These are phyloP conservation scores for Chalciporus piperatus DNA, from an alignment of 768 basidiomycete genomes.

Conservation along the genomic window DNA sequence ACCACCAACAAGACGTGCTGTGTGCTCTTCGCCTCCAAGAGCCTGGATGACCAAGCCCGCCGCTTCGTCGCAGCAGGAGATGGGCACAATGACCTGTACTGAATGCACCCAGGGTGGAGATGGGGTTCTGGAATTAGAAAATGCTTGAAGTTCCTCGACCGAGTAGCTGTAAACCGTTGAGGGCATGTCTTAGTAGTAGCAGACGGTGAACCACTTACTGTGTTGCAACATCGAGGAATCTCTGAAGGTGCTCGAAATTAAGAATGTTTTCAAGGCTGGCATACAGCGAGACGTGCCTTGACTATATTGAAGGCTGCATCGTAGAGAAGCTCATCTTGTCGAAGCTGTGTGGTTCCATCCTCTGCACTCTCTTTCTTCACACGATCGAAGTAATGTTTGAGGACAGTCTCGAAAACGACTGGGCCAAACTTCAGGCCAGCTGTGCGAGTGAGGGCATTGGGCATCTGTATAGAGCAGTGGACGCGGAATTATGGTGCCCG, in stretches of 20 bases:
- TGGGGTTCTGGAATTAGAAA: conserved; percentile 78
- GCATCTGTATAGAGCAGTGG: conserved; percentile 15
- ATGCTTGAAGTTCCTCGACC: conserved; percentile 77
- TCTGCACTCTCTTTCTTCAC: conserved; percentile 42
- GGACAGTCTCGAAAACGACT: conserved; percentile 69
- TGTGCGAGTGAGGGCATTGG: conserved; percentile 59
- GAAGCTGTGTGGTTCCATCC: conserved; percentile 45
- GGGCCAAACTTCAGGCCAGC: conserved; percentile 69
- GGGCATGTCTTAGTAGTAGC: not conserved
- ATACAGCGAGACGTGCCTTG: conserved; percentile 46
- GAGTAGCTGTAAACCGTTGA: conserved; percentile 54
- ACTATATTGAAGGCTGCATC: conserved; percentile 76
- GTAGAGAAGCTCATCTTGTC: conserved; percentile 76
- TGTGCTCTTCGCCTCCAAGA: conserved; percentile 79
- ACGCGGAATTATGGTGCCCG: not conserved
- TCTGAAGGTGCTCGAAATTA: conserved; percentile 35
- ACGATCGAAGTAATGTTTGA: conserved; percentile 82
- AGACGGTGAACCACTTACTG: conserved; percentile 43
- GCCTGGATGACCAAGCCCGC: conserved; percentile 70
- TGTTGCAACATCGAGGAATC: conserved; percentile 72
- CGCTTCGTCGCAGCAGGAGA: conserved; percentile 72
- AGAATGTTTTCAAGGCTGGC: not conserved
- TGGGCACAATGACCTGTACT: conserved; percentile 67
- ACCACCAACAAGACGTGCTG: conserved; percentile 75
- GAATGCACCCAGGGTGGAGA: conserved; percentile 84